A percentile compares a stretch with the other conserved stretches of the same genome.
phyloP scores from a whole-genome alignment of 2,329 filamentous ascomycete species.

The Cephalotrichum gorgonifer region DNA sequence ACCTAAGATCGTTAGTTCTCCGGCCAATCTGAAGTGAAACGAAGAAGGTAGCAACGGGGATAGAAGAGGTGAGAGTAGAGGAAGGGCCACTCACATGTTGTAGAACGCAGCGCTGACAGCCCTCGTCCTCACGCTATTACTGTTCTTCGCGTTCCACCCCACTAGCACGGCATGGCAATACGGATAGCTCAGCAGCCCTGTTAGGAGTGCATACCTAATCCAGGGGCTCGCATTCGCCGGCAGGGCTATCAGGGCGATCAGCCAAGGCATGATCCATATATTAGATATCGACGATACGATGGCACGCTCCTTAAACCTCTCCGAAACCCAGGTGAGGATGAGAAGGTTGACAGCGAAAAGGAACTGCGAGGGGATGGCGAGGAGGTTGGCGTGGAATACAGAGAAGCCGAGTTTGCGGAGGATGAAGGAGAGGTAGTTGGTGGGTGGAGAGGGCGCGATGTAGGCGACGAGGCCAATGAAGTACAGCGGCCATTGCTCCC shows the following conservation, averaged over 20 bases:
- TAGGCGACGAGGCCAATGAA: conserved; percentile 38
- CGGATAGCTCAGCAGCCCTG: conserved; percentile 32
- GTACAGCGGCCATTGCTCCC: conserved; percentile 50
- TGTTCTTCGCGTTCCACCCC: conserved; percentile 35
- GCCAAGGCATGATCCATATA: conserved; percentile 39
- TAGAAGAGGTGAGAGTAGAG: too few species aligned
- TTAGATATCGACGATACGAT: conserved; percentile 34
- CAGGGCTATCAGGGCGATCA: conserved; percentile 31
- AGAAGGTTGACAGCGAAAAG: conserved; percentile 35
- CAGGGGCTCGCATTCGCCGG: conserved; percentile 25
- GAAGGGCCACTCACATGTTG: conserved; percentile 29
- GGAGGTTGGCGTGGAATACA: conserved; percentile 33
- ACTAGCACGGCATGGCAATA: conserved; percentile 38
- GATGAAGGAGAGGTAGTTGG: conserved; percentile 33
- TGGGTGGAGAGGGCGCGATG: conserved; percentile 29
- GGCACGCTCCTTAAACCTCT: conserved; percentile 30
- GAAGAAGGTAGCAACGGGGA: too few species aligned
- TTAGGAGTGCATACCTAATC: conserved; percentile 27
- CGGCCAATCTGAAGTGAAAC: conserved; percentile 29
- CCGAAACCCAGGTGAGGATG: conserved; percentile 32
- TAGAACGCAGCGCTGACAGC: conserved; percentile 37
- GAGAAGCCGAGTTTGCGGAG: conserved; percentile 30
- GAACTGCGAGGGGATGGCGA: conserved; percentile 33
- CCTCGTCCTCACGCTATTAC: conserved; percentile 36
- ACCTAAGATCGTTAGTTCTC: too few species aligned